A percentile compares a stretch with the other conserved stretches of the same genome.
phyloP scores from a whole-genome alignment of 2,329 filamentous ascomycete species.

The Ambrosiella beaveri region DNA sequence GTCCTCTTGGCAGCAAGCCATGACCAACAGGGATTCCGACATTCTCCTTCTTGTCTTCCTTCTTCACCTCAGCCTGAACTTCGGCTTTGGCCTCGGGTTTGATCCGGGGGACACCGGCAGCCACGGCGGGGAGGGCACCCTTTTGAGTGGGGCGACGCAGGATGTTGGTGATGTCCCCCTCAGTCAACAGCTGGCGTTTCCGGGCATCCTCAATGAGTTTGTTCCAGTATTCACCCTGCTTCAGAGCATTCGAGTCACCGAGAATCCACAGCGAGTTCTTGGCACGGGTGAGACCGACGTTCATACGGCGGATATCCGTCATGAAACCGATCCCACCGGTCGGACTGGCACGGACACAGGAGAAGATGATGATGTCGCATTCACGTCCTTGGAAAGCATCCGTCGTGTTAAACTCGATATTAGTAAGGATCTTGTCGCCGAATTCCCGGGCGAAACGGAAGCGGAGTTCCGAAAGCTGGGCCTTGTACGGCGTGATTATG shows the following conservation, averaged over 20 bases:
- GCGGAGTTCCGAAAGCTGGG: slow-evolving; percentile 68
- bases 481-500: slow-evolving; percentile 96
- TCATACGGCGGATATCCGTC: slow-evolving; percentile 97
- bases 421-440: slow-evolving; percentile 55
- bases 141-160: slow-evolving; percentile 28
- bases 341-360: slow-evolving; percentile 85
- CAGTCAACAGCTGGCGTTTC: slow-evolving; percentile 56
- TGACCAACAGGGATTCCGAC: slow-evolving; percentile 8
- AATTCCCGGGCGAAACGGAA: slow-evolving; percentile 55
- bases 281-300: slow-evolving; percentile 89
- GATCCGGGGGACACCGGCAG: slow-evolving; percentile 2
- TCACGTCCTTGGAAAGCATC: slow-evolving; percentile 96
- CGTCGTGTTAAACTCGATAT: slow-evolving; percentile 95
- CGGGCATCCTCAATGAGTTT: slow-evolving; percentile 71
- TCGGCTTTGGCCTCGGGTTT: neutral
- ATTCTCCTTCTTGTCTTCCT: neutral
- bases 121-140: slow-evolving; percentile 17
- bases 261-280: slow-evolving; percentile 95
- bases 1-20: slow-evolving; percentile 1
- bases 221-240: slow-evolving; percentile 81
- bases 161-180: slow-evolving; percentile 38
- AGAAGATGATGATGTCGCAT: slow-evolving; percentile 97
- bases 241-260: slow-evolving; percentile 72
- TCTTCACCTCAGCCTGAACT: neutral
- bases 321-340: slow-evolving; percentile 96